Evolutionary conservation across 495 filamentous ascomycete genomes (phyloP).

Genomic region (Neurospora hispaniola): DNA sequence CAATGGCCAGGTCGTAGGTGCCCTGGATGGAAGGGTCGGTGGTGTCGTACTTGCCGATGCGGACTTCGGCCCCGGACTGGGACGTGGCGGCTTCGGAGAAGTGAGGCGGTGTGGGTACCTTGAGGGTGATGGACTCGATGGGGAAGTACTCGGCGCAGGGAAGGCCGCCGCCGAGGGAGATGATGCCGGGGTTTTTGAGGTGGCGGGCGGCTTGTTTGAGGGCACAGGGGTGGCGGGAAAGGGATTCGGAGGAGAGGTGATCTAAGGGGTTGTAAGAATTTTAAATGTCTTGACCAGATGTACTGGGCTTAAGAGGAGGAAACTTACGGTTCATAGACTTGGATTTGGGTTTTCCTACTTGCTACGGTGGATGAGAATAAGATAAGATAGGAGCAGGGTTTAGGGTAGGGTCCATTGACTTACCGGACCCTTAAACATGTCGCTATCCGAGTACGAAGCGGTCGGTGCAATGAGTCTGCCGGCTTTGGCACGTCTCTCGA

Average conservation of each 20-base stretch:
- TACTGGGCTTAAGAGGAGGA: neutral
- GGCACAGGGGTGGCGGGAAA: constrained; percentile 45
- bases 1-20: constrained; percentile 59
- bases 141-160: constrained; percentile 88
- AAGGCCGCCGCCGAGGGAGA: constrained; percentile 87
- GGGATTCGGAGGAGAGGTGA: constrained; percentile 47
- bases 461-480: constrained; percentile 60
- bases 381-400: no score
- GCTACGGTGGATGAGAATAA: constrained; percentile 12
- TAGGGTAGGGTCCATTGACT: no score
- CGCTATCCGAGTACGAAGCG: constrained; percentile 65
- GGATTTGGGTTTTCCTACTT: constrained; percentile 58
- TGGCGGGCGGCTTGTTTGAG: constrained; percentile 67
- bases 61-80: constrained; percentile 42
- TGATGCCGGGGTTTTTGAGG: constrained; percentile 61
- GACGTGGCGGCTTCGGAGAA: constrained; percentile 59
- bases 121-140: constrained; percentile 29
- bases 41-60: constrained; percentile 74
- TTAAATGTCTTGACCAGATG: neutral
- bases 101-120: constrained; percentile 32
- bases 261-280: constrained; percentile 11
- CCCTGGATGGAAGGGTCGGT: constrained; percentile 32
- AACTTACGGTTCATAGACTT: constrained; percentile 80
- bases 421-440: constrained; percentile 73
- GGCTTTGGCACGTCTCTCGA: constrained; percentile 55